Evolutionary conservation across 495 filamentous ascomycete genomes (phyloP).

Genomic region (Annulohypoxylon moriforme): DNA sequence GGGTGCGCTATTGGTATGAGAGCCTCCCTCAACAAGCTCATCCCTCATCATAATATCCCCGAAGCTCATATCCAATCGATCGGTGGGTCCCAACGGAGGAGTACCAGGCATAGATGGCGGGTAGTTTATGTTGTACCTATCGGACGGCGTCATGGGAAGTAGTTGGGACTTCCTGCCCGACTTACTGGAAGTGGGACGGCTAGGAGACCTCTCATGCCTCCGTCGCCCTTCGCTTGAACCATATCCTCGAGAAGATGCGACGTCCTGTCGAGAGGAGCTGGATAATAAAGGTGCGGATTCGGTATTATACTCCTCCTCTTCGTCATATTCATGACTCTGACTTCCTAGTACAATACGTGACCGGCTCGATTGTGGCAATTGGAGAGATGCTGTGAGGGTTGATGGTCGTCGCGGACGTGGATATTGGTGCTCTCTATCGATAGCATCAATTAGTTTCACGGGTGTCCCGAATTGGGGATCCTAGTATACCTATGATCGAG

Average conservation of each 20-base stretch:
- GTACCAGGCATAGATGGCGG: conserved; percentile 92
- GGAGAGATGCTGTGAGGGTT: conserved; percentile 54
- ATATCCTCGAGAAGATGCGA: conserved; percentile 48
- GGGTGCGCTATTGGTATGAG: conserved; percentile 59
- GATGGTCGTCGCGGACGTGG: conserved; percentile 75
- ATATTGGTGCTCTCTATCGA: conserved; percentile 71
- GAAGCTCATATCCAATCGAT: conserved; percentile 68
- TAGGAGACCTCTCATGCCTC: conserved; percentile 43
- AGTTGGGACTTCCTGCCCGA: conserved; percentile 50
- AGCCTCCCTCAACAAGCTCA: conserved; percentile 59
- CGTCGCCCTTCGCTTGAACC: conserved; percentile 51
- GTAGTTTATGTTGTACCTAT: conserved; percentile 88
- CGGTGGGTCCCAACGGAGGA: conserved; percentile 67
- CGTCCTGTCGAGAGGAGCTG: conserved; percentile 46
- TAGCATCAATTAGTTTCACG: conserved; percentile 8
- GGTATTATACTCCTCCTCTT: conserved; percentile 58
- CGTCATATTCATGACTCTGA: conserved; percentile 54
- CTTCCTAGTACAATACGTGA: conserved; percentile 44
- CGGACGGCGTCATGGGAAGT: conserved; percentile 51
- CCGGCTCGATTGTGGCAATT: conserved; percentile 52
- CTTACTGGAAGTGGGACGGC: conserved; percentile 55
- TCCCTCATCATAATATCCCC: conserved; percentile 81
- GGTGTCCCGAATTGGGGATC: neutral
- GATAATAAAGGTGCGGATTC: conserved; percentile 71
- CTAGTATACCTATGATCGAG: conserved; percentile 78